Percentiles rank a stretch among this genome's conserved stretches.
phyloP scores from a whole-genome alignment of 192 early-diverging fungal species.

The Backusella parvicylindrica region DNA sequence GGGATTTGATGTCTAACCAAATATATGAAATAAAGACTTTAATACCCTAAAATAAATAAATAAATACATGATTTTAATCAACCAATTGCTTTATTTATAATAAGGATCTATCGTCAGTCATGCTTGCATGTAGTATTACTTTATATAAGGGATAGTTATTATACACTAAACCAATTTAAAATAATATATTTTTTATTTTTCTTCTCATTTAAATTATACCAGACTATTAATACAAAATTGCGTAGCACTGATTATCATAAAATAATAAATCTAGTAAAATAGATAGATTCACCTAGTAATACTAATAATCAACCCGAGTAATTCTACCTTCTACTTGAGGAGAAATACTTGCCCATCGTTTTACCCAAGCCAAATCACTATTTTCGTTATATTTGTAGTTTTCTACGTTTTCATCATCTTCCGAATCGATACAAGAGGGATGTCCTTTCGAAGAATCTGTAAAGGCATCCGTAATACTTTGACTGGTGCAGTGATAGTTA shows the following conservation, averaged over 20 bases:
- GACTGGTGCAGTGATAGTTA: constrained; percentile 5
- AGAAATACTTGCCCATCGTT: constrained; percentile 54
- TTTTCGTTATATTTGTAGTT: constrained; percentile 17
- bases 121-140: not conserved
- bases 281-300: not conserved
- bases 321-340: constrained; percentile 56
- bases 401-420: constrained; percentile 41
- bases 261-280: not conserved
- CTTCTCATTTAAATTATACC: not conserved
- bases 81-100: not conserved
- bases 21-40: not conserved
- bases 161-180: not conserved
- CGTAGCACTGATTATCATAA: not conserved
- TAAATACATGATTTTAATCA: not conserved
- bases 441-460: constrained; percentile 12
- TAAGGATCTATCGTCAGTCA: not conserved
- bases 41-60: not conserved
- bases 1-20: not conserved
- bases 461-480: constrained; percentile 24
- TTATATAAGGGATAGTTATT: not conserved
- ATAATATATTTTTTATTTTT: not conserved
- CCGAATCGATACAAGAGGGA: constrained; percentile 33
- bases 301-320: constrained; percentile 13
- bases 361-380: constrained; percentile 27
- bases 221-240: not conserved